Evolutionary conservation across 345 rosid species (phyloP).

Genomic region (Arabis alpina): DNA sequence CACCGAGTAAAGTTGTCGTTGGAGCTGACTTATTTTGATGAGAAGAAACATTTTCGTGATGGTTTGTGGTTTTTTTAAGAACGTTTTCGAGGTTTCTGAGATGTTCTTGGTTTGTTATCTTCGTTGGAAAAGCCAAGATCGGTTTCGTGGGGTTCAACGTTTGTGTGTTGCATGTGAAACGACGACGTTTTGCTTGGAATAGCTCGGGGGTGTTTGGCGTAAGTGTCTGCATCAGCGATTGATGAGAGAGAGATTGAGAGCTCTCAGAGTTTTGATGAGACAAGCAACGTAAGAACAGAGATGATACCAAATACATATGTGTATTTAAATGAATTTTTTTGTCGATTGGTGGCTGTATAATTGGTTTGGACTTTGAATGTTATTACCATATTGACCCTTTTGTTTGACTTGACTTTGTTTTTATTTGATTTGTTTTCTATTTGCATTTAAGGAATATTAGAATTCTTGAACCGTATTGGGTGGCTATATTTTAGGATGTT

Average conservation of each 20-base stretch:
- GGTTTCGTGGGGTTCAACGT: conserved; percentile 49
- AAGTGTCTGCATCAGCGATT: conserved; percentile 53
- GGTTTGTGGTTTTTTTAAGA: conserved; percentile 25
- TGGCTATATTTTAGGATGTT: conserved; percentile 25
- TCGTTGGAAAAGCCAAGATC: not conserved
- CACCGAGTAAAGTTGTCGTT: conserved; percentile 48
- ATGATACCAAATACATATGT: not conserved
- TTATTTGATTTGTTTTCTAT: conserved; percentile 26
- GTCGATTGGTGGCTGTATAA: conserved; percentile 12
- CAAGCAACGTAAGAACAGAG: conserved; percentile 22
- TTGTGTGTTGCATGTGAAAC: conserved; percentile 53
- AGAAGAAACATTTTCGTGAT: conserved; percentile 12
- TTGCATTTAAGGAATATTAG: conserved; percentile 12
- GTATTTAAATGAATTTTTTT: conserved; percentile 23
- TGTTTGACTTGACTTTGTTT: conserved; percentile 44
- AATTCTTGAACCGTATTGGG: conserved; percentile 32
- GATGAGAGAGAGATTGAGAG: not conserved
- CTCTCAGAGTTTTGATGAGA: conserved; percentile 18
- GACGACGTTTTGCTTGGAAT: conserved; percentile 51
- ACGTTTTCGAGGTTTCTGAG: conserved; percentile 67
- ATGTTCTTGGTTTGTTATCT: conserved; percentile 32
- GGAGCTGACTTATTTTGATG: conserved; percentile 28
- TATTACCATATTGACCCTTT: conserved; percentile 29
- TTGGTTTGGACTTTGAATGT: not conserved
- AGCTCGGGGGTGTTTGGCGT: conserved; percentile 51